Evolutionary conservation across 2,329 filamentous ascomycete species (phyloP), one percentile per base, ranked within the genome.

Genomic region (Beauveria asiatica): DNA sequence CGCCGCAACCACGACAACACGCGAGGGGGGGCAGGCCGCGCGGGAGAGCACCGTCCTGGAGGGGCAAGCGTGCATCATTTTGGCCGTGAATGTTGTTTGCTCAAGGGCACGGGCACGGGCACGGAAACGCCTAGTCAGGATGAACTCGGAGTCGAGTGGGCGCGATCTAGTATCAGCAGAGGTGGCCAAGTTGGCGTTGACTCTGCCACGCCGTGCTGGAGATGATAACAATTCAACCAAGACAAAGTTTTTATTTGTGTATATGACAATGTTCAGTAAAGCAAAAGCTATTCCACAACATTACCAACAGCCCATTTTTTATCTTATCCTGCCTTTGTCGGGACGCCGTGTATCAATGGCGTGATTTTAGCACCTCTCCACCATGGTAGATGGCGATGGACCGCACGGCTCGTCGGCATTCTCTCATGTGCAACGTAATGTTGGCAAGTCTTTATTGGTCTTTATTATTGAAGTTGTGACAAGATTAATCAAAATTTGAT

Each of bases 361-460:
- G 56, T 58, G 56, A 58, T 58, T 58, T 58, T 51, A 58, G 56
- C 46, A 19, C 30, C 56, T 33, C 56, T 51, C 56, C 46, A 58
- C 56, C 46, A 23, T 42, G 13, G 21, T n/a, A 5, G 30, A 58
- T n/a, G 41, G 46, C 56, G 56, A 58, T 33, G 30, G 41, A 44
- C 56, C 56, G 56, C 37, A 27, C 56, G 46, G 56, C 33, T 39
- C 46, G 46, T 58, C 56, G 56, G 56, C 33, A 2, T 16, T 16
- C 33, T 37, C 5, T 16, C 2, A 37, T 37, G 33, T 37, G 33
- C 11, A 16, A 37, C 10, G 10, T 11, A 33, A 13, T 33, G 3
- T 33, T 11, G 10, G 30, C 30, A 33, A 13, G 30, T 10, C 30
- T 33, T 33, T 4, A 5, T 33, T 5, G 2, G 10, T 33, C 10